Percentiles rank a stretch among this genome's conserved stretches.
Evolutionary conservation across 352 stramenopile genomes (phyloP).

Genomic region (Pythium biforme): DNA sequence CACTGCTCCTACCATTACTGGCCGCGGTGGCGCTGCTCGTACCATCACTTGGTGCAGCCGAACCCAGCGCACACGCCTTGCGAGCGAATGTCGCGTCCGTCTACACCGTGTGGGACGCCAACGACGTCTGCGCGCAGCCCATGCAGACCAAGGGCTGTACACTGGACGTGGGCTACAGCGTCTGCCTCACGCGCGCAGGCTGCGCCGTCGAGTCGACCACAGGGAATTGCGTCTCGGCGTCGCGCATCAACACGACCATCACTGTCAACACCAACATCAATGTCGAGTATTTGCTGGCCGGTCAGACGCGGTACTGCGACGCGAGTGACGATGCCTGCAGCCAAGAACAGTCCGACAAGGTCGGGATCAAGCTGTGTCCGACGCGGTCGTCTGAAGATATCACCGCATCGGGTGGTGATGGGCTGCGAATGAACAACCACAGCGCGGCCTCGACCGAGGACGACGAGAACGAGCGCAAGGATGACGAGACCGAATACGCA

Average conservation of each 20-base stretch:
- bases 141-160: slow-evolving; percentile 4
- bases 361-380: not conserved
- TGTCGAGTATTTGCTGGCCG: slow-evolving; percentile 28
- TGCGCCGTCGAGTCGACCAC: slow-evolving; percentile 42
- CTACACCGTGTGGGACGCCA: not conserved
- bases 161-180: slow-evolving; percentile 17
- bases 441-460: slow-evolving; percentile 14
- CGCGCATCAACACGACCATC: slow-evolving; percentile 8
- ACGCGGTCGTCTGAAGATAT: not conserved
- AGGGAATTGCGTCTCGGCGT: slow-evolving; percentile 35
- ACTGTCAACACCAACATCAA: not conserved
- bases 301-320: slow-evolving; percentile 30
- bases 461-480: not conserved
- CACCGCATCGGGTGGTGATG: not conserved
- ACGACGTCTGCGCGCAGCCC: slow-evolving; percentile 13
- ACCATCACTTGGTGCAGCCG: too few species aligned
- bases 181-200: slow-evolving; percentile 24
- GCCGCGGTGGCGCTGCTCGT: too few species aligned
- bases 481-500: not conserved
- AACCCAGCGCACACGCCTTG: not conserved
- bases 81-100: not conserved
- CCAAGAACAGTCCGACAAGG: too few species aligned
- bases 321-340: slow-evolving; percentile 27
- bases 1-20: too few species aligned
- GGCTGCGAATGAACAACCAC: not conserved